These are phyloP conservation scores for Boletus eberwhitei DNA, from an alignment of 768 basidiomycete species.

Conservation along the genomic window DNA sequence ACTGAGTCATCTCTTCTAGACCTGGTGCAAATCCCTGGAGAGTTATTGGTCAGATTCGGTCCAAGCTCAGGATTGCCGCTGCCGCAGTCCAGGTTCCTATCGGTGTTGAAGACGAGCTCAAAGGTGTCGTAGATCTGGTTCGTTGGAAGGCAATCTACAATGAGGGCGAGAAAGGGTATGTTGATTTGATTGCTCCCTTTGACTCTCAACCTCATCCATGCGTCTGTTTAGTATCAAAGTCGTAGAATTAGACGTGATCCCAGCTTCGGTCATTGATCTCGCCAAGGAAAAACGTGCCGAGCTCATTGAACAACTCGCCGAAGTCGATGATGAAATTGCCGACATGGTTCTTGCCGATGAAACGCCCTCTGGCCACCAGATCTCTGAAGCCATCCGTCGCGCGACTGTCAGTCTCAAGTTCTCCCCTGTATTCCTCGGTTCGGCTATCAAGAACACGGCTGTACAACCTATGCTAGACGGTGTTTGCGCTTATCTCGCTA, in stretches of 20 bases:
- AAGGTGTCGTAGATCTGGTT: slow-evolving; percentile 91
- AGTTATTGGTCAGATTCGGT: slow-evolving; percentile 86
- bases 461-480: slow-evolving; percentile 94
- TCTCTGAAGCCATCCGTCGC: slow-evolving; percentile 83
- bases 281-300: slow-evolving; percentile 85
- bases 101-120: slow-evolving; percentile 80
- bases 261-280: slow-evolving; percentile 64
- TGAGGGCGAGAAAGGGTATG: slow-evolving; percentile 89
- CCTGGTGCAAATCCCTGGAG: slow-evolving; percentile 98
- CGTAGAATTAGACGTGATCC: slow-evolving; percentile 84
- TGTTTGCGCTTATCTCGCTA: slow-evolving; percentile 92
- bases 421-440: slow-evolving; percentile 95
- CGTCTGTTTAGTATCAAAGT: slow-evolving; percentile 57
- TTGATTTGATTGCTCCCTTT: neutral
- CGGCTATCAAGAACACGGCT: slow-evolving; percentile 95
- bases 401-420: slow-evolving; percentile 87
- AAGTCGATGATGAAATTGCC: slow-evolving; percentile 93
- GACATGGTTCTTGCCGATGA: slow-evolving; percentile 89
- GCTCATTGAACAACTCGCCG: slow-evolving; percentile 91
- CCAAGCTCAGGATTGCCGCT: slow-evolving; percentile 87
- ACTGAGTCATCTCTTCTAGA: slow-evolving; percentile 36
- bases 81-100: slow-evolving; percentile 97
- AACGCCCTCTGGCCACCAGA: slow-evolving; percentile 64
- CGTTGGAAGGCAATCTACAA: slow-evolving; percentile 95
- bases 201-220: neutral